Evolutionary conservation across 495 filamentous ascomycete genomes (phyloP), one percentile per base, ranked within the genome.

Genomic region (Aspergillus mulundensis): DNA sequence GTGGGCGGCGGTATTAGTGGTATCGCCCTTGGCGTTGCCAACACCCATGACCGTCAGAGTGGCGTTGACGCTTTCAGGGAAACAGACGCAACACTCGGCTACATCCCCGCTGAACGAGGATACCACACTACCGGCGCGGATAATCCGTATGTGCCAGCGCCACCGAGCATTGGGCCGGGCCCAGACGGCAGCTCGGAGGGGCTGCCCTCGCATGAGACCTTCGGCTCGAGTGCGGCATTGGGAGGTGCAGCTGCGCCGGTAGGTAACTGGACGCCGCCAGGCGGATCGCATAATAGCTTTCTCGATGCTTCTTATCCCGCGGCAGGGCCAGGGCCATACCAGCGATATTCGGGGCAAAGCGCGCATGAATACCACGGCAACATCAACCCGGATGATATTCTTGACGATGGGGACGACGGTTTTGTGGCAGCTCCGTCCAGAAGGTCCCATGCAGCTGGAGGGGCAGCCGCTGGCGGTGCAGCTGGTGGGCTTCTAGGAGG

Each of bases 391-490:
- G 82, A 87, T 57, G 85, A 86, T 2, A 91, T 95, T 51, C 84
- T 80, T 3, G 91, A 96, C 62, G 90, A 95, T 62, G 90, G 87
- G 7, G 91, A 96, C 61, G 91, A 96, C 58, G 89, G 86, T 4
- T 78, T 91, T 45, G 67, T 53, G 53, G 70, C 60, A 59, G 73
- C 66, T 66, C 72, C 68, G 70, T 50, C 69, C 39, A 20, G 41
- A 61, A 44, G 78, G 81, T 18, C 38, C 1, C 32, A 30, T n/a
- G 74, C 72, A 14, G 76, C 64, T 18, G 76, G 66, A 8, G 80
- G 69, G 0, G 80, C 72, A 0, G 80, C 70, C 20, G 84, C 75
- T 32, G 86, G 78, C 7, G 82, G 82, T 11, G 73, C 82, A 6
- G 77, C 77, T 24, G 81, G 78, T 5, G 83, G 79, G 0, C 52